Evolutionary conservation across 148 eudicot genomes (phyloP).

Genomic region (Chenopodium suecicum): DNA sequence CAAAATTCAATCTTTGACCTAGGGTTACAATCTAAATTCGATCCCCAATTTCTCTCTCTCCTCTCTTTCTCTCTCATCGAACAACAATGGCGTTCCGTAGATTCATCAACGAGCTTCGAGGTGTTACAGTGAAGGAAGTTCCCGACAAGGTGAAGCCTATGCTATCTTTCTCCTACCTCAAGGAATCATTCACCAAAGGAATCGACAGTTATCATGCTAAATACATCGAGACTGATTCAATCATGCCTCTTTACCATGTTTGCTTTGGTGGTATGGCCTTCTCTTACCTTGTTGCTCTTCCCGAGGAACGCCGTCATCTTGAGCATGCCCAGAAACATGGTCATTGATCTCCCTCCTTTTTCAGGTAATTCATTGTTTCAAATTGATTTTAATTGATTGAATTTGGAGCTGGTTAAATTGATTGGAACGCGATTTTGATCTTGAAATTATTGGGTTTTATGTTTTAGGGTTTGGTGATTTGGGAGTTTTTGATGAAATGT

Average conservation of each 20-base stretch:
- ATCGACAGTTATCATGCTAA: conserved; percentile 73
- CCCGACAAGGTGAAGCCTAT: conserved; percentile 60
- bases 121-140: conserved; percentile 67
- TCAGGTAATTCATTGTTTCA: not conserved
- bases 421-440: not conserved
- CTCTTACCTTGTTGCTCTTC: conserved; percentile 88
- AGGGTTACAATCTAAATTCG: not conserved
- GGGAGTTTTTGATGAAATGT: not conserved
- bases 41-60: not conserved
- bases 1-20: not conserved
- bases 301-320: conserved; percentile 94
- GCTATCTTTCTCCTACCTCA: conserved; percentile 34
- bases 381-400: not conserved
- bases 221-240: conserved; percentile 66
- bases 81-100: conserved; percentile 51
- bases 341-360: conserved; percentile 13
- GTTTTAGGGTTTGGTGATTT: too few relatives aligned
- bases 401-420: not conserved
- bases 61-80: not conserved
- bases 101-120: conserved; percentile 61
- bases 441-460: not conserved
- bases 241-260: conserved; percentile 62
- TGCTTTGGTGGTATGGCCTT: conserved; percentile 86
- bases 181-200: conserved; percentile 39
- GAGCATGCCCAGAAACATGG: conserved; percentile 63